phyloP scores from a whole-genome alignment of 2,329 filamentous ascomycete genomes.

The Ophiocordyceps camponoti-rufipedis region DNA sequence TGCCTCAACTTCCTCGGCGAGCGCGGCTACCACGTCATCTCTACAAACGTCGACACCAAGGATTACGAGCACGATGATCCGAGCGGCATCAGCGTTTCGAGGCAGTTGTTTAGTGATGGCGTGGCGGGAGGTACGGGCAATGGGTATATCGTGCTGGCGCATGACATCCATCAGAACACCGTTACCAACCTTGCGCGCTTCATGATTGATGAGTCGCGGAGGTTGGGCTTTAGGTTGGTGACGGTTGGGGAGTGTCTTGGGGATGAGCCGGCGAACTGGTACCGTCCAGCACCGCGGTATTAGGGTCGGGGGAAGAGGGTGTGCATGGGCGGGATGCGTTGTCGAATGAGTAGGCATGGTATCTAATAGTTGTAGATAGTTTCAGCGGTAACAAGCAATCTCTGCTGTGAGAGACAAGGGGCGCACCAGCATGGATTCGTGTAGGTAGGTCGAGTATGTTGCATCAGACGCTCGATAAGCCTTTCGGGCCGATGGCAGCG shows the following conservation, averaged over 20 bases:
- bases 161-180: not conserved
- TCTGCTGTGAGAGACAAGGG: too few relatives aligned
- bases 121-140: not conserved
- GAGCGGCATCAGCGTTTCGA: not conserved
- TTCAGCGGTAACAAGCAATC: too few relatives aligned
- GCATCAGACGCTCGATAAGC: too few relatives aligned
- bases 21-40: constrained; percentile 36
- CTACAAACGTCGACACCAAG: constrained; percentile 41
- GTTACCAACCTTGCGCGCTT: constrained; percentile 7
- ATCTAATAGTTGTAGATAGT: too few relatives aligned
- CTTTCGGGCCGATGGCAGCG: too few relatives aligned
- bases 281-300: constrained; percentile 14
- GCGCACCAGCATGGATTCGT: too few relatives aligned
- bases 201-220: constrained; percentile 22
- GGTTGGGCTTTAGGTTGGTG: constrained; percentile 26
- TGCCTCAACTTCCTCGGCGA: constrained; percentile 16
- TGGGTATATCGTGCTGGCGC: not conserved
- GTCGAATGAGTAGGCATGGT: too few relatives aligned
- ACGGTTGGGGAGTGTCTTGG: constrained; percentile 39
- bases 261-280: constrained; percentile 33
- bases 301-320: too few relatives aligned
- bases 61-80: constrained; percentile 32
- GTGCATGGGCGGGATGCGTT: too few relatives aligned
- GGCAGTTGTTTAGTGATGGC: constrained; percentile 2
- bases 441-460: too few relatives aligned